phyloP scores from a whole-genome alignment of 176 grass and related monocot species.

The Aegilops umbellulata region DNA sequence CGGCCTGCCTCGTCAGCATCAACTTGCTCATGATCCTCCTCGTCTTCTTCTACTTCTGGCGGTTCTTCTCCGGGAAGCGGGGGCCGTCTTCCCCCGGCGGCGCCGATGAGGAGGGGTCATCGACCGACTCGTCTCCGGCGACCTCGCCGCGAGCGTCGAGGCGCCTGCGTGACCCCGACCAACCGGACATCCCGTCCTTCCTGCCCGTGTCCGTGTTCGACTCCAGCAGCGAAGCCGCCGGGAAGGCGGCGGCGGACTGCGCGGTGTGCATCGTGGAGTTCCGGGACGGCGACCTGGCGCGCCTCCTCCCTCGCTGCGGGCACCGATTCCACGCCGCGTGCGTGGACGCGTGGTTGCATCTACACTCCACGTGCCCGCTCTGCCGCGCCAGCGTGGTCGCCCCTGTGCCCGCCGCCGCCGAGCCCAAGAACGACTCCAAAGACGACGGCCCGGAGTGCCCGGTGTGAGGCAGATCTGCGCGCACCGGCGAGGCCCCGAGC shows the following conservation, averaged over 20 bases:
- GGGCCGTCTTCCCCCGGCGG: background rate
- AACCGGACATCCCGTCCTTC: background rate
- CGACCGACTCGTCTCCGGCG: constrained; percentile 9
- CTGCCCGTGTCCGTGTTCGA: constrained; percentile 47
- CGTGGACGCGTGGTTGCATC: constrained; percentile 48
- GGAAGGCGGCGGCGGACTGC: constrained; percentile 35
- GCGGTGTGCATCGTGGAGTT: constrained; percentile 68
- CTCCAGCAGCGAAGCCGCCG: background rate
- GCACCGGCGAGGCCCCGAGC: background rate
- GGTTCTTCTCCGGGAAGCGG: constrained; percentile 49
- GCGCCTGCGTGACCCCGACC: background rate
- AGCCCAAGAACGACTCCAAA: constrained; percentile 9
- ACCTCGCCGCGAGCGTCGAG: constrained; percentile 18
- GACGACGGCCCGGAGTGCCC: constrained; percentile 16
- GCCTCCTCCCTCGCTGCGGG: constrained; percentile 46
- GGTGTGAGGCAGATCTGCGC: constrained; percentile 12
- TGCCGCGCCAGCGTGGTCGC: constrained; percentile 49
- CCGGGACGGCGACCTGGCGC: constrained; percentile 42
- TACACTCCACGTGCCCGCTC: constrained; percentile 64
- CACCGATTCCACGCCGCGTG: constrained; percentile 70
- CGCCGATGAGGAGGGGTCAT: background rate
- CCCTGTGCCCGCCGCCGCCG: background rate
- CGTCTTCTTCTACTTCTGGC: constrained; percentile 62
- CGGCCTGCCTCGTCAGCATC: constrained; percentile 37
- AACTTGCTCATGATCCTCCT: constrained; percentile 55